Evolutionary conservation across 768 basidiomycete species (phyloP), one percentile per base, ranked within the genome.

Genomic region (Serendipita sp.): DNA sequence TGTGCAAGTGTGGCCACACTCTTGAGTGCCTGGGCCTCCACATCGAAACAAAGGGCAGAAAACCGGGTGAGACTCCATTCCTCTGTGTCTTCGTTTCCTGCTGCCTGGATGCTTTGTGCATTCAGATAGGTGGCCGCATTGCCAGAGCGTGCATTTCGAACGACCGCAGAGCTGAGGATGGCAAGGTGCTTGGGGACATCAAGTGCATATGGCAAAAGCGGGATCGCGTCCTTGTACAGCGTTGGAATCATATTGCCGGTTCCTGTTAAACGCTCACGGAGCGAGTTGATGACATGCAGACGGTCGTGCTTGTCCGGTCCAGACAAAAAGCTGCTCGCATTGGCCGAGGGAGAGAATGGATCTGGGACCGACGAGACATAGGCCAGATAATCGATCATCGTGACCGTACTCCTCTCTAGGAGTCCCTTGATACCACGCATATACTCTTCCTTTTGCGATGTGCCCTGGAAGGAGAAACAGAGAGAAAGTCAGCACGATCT

Each of bases 121-220:
- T 27, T 15, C 62, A 53, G 29, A 44, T 40, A 43, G 15, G 55
- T 2, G 3, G 36, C 16, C 55, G 10, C 27, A 60, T 10, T 31
- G 2, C 33, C 33, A 3, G 52, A 64, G 29, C 82, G 81, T 27
- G 73, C 69, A 67, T 81, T 78, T 40, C 89, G 84, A 43, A 85
- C 81, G n/a, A 94, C 79, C 52, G 85, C 81, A 4, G 88, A 87
- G 6, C 84, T 81, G 64, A 93, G 76, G 63, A 83, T 79, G 15
- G 89, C 88, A 40, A 92, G 78, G 68, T 91, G 85, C 69, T 82
- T 83, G 2, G 89, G 84, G 60, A 89, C 76, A 71, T 94, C 92
- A 62, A 91, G 76, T 44, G 87, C 75, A 69, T 88, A 80, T 2
- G 91, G 88, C 33, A 86, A 78, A 43, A 80, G 75, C 10, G 88